Base-by-base conservation (phyloP, 176 grass and related monocot genomes). In the Lolium rigidum region DNA sequence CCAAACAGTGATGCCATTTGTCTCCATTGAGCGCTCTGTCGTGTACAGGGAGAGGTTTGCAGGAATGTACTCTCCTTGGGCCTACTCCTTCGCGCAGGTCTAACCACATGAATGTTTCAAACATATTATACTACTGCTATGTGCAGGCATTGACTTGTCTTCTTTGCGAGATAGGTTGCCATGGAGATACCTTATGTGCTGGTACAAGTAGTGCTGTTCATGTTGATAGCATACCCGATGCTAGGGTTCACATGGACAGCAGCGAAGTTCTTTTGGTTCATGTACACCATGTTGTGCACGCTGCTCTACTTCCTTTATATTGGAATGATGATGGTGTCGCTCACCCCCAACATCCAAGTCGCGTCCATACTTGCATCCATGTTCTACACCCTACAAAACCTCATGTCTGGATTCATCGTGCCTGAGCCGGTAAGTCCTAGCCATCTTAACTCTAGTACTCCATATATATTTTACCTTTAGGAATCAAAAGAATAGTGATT, bases 31-130 rank as follows among this genome's bases (percentile, higher is more conserved):
- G 69, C 82, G 92, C 1, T 77, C 84, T 12, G 92, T 97, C 15
- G 48, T 97, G 26, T 97, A 91, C n/a, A 88, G 92, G 65, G 95
- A 97, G 51, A 97, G 88, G 9, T 97, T 94, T 87, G 90, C 95
- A 17, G 92, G 92, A 85, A 97, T 94, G 94, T 97, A 97, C 80
- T 94, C 95, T 49, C 86, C 86, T 39, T 97, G 95, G 95, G 92
- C 90, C 38, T 97, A 97, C 61, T 92, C 90, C 6, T 89, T 97
- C 64, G 92, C 92, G 37, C 92, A 92, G 90, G 86, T 93, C 31
- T 12, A 62, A 80, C 48, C 41, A 48, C 22, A 64, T 80, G 7
- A 9, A 79, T 35, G 25, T 48, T 64, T 63, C 78, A 80, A 55
- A 60, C 4, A 18, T 20, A 37, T 37, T 55, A 18, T 60, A n/a